Evolutionary conservation across 139 green algal species (phyloP).

Genomic region (Micromonas commoda): DNA sequence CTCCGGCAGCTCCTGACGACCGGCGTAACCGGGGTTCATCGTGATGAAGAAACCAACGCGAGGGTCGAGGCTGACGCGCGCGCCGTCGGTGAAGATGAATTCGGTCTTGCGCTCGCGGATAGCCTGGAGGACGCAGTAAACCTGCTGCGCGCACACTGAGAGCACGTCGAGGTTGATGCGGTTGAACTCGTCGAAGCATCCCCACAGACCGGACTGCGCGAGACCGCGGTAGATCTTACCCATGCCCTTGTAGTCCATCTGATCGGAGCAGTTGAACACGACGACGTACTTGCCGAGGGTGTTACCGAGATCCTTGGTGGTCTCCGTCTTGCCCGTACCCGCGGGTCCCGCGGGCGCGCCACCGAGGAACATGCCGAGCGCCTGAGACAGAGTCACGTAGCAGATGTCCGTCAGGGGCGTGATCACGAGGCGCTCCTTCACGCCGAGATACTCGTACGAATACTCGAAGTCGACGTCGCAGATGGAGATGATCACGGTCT

Average conservation of each 20-base stretch:
- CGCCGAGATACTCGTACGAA: constrained; percentile 77
- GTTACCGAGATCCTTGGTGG: constrained; percentile 71
- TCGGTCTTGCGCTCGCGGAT: constrained; percentile 67
- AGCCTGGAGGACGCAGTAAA: constrained; percentile 55
- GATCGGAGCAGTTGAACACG: constrained; percentile 83
- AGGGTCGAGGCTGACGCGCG: constrained; percentile 57
- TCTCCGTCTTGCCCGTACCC: constrained; percentile 76
- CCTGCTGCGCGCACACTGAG: constrained; percentile 53
- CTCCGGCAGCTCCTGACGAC: constrained; percentile 67
- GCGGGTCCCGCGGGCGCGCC: constrained; percentile 69
- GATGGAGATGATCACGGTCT: constrained; percentile 72
- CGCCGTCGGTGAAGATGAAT: constrained; percentile 75
- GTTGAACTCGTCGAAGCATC: constrained; percentile 89
- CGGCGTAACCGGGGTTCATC: constrained; percentile 82
- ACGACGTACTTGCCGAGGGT: constrained; percentile 69
- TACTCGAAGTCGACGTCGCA: constrained; percentile 70
- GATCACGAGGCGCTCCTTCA: constrained; percentile 77
- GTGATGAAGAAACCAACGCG: constrained; percentile 80
- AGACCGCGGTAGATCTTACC: constrained; percentile 71
- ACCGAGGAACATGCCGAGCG: constrained; percentile 68
- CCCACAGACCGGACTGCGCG: constrained; percentile 75
- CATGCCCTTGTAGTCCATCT: constrained; percentile 83
- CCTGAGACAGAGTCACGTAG: constrained; percentile 80
- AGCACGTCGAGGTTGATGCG: constrained; percentile 79
- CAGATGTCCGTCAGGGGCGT: constrained; percentile 74